Evolutionary conservation across 1,284 basidiomycete genomes (phyloP).

Genomic region (Puccinia novopanici): DNA sequence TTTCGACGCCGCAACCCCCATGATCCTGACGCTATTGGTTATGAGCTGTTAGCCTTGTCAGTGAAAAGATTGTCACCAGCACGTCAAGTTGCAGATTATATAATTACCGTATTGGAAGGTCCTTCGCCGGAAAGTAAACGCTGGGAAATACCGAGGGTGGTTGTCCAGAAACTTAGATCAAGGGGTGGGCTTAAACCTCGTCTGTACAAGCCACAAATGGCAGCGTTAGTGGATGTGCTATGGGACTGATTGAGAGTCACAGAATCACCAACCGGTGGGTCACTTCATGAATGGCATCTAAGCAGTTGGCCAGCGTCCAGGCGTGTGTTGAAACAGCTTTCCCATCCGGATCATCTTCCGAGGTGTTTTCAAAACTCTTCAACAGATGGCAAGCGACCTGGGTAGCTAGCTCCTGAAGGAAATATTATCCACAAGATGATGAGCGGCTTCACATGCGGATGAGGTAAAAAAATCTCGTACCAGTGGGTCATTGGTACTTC

Average conservation of each 20-base stretch:
- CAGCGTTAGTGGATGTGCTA: not conserved
- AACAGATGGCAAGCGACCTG: not conserved
- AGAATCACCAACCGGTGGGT: slow-evolving; percentile 20
- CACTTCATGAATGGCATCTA: slow-evolving; percentile 15
- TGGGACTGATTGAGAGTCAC: no score
- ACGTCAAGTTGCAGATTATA: not conserved
- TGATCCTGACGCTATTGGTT: slow-evolving; percentile 33
- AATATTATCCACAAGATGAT: not conserved
- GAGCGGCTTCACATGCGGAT: not conserved
- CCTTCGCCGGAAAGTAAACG: not conserved
- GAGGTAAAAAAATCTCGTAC: slow-evolving; percentile 11
- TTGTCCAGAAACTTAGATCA: slow-evolving; percentile 17
- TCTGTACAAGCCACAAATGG: not conserved
- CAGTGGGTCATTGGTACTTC: slow-evolving; percentile 15
- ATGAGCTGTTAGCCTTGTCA: slow-evolving; percentile 17
- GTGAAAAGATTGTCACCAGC: not conserved
- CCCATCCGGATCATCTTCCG: not conserved
- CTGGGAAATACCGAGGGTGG: not conserved
- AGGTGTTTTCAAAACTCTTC: not conserved
- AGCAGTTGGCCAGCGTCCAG: slow-evolving; percentile 47
- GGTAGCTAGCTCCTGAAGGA: slow-evolving; percentile 5
- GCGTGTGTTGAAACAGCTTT: slow-evolving; percentile 29
- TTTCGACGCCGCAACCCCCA: slow-evolving; percentile 1
- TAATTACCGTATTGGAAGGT: slow-evolving; percentile 21
- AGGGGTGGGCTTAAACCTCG: slow-evolving; percentile 1